phyloP scores from a whole-genome alignment of 768 basidiomycete species.

The Cubamyces sp. region DNA sequence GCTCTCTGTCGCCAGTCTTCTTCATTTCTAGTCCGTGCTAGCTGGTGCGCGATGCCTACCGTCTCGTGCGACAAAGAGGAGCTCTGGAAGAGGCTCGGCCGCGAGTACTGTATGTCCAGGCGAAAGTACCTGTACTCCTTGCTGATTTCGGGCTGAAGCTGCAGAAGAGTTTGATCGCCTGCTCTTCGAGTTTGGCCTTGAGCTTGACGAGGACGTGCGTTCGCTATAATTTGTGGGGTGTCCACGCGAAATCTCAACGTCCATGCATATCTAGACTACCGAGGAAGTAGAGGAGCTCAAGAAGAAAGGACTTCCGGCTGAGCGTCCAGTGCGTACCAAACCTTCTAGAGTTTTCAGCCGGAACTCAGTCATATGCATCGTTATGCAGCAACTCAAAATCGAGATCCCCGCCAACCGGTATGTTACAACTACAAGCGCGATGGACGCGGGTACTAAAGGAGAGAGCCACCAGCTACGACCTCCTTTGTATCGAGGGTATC shows the following conservation, averaged over 20 bases:
- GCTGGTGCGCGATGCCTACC: constrained; percentile 73
- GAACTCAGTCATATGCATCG: constrained; percentile 16
- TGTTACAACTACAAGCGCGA: not conserved
- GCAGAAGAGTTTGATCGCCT: constrained; percentile 94
- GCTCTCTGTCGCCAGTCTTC: not conserved
- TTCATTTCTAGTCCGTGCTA: not conserved
- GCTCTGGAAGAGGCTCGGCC: constrained; percentile 85
- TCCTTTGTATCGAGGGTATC: constrained; percentile 96
- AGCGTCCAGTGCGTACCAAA: constrained; percentile 66
- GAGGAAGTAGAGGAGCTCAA: constrained; percentile 80
- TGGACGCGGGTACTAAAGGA: constrained; percentile 13
- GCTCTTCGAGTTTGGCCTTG: constrained; percentile 96
- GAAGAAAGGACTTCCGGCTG: constrained; percentile 83
- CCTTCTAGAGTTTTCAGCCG: not conserved
- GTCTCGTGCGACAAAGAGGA: constrained; percentile 95
- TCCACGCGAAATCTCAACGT: not conserved
- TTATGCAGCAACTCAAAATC: constrained; percentile 89
- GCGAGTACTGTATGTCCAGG: constrained; percentile 61
- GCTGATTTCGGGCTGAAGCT: constrained; percentile 51
- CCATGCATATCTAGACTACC: constrained; percentile 65
- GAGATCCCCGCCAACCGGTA: constrained; percentile 98
- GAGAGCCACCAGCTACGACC: constrained; percentile 75
- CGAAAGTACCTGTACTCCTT: constrained; percentile 20
- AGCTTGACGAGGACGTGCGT: constrained; percentile 96
- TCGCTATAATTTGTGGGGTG: not conserved